phyloP scores from a whole-genome alignment of 192 early-diverging fungal species.

The Podila clonocystis region DNA sequence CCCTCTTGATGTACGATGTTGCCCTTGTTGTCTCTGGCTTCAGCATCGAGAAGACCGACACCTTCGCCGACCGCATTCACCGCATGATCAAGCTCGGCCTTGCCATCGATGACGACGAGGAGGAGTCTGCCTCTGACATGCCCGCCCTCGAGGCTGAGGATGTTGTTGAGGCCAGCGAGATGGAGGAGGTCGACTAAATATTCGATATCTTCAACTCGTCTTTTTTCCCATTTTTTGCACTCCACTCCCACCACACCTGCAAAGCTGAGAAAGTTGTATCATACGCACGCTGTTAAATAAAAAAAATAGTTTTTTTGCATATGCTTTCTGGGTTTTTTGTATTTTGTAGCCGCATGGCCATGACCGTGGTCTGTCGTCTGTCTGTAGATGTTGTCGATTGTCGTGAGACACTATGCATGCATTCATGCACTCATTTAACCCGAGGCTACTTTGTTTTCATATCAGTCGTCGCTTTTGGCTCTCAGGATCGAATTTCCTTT shows the following conservation, averaged over 20 bases:
- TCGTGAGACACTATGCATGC: no score
- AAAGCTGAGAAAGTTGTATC: neutral
- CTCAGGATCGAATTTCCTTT: no score
- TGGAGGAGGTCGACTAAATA: conserved; percentile 54
- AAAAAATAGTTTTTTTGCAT: conserved; percentile 5
- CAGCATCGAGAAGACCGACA: conserved; percentile 94
- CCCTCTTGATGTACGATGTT: conserved; percentile 95
- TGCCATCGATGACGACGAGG: conserved; percentile 90
- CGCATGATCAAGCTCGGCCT: conserved; percentile 99
- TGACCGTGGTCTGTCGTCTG: no score
- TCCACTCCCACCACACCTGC: neutral
- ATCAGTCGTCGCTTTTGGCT: no score
- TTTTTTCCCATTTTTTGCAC: neutral
- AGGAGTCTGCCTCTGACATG: conserved; percentile 52
- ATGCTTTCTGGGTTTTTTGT: neutral
- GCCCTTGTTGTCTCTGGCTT: conserved; percentile 97
- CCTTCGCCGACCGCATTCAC: conserved; percentile 95
- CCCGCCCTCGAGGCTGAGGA: conserved; percentile 53
- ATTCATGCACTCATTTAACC: no score
- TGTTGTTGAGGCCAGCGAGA: conserved; percentile 52
- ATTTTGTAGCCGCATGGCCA: no score
- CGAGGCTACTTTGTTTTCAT: no score
- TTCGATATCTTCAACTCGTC: neutral
- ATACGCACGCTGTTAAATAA: neutral
- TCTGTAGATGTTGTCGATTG: no score